Evolutionary conservation across 805 yeast species (phyloP), one percentile per base, ranked within the genome.

Genomic region (Candida andamanensis): DNA sequence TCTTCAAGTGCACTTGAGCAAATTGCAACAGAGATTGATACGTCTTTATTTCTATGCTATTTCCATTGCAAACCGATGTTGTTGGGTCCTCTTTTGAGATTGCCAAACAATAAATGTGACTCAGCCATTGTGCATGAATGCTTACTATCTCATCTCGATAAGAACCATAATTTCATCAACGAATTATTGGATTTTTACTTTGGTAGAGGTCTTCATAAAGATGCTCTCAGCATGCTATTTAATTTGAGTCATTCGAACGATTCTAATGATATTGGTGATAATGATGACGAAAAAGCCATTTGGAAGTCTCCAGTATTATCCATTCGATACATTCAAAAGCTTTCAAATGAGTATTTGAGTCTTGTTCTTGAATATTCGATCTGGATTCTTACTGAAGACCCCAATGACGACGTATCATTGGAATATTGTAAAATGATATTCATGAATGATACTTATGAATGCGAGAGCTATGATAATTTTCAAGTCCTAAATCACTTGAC

Each of bases 121-220:
- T 69, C 80, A 4, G 60, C 64, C 2, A 65, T 74, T 2, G 95
- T 85, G 2, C 73, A 74, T 29, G 53, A 58, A 8, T 68, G 73
- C 30, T 67, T 86, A 17, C 52, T 67, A 8, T 49, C 58, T 4
- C 60, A 68, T 35, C 24, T 55, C 9, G 40, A 39, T 28, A 45
- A 46, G 22, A 50, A 51, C 30, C 50, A 54, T 6, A 58, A 64
- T 3, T 69, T 74, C 48, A 73, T 74, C 44, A 71, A 72, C 19
- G 96, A 86, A 45, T 62, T 89, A 25, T 69, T 85, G 6, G 95
- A 84, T 47, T 89, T 85, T 48, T 85, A 81, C 45, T 78, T 63
- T 43, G 74, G 80, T n/a, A 63, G 80, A 32, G 50, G 58, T 1
- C 50, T 72, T 29, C 95, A 86, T 54, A 59, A 62, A 6, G 75